Base-by-base conservation (phyloP, 176 grass and related monocot genomes). In the Areca catechu region DNA sequence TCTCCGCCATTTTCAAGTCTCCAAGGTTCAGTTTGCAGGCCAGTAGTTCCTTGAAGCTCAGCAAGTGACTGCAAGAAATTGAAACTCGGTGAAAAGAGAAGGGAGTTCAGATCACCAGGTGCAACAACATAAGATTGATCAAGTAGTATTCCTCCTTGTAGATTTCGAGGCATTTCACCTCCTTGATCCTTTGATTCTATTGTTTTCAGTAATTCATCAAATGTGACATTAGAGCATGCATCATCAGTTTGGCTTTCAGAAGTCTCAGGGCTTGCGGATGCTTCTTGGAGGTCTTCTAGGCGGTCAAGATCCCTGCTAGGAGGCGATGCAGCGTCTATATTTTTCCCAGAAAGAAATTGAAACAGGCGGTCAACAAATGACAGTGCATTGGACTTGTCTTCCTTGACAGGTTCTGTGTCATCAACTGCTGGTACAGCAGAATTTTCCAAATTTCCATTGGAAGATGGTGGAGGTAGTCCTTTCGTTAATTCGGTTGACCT, bases 71-170 rank as follows among this genome's bases (percentile, higher is more conserved):
- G 88, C 73, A 72, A 64, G 54, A 98, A 92, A 49, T 78, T 81
- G 71, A 84, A 88, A 73, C 48, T 85, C 50, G 93, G 81, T 55
- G 93, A 85, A 72, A 89, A 98, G 5, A 98, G 62, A 80, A 81
- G 65, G 4, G 76, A 51, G 49, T 98, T 98, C 67, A 98, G 50
- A 51, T 88, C 81, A 72, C 47, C 75, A 25, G 87, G 87, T 19
- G 81, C 37, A 80, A 72, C 70, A 48, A 72, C 73, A 69, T 92
- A 98, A 53, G 69, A 65, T 59, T 97, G 81, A 66, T 98, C 87
- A n/a, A 88, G 50, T 34, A 98, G 68, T 24, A 98, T 50, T 24
- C 90, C 90, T 49, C 84, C 78, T 21, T 78, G 66, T 54, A 98
- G 65, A 71, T 85, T 80, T 59, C 21, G 72, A 75, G 87, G 93